phyloP scores from a whole-genome alignment of 2,329 filamentous ascomycete species.

The Nemania sp. region DNA sequence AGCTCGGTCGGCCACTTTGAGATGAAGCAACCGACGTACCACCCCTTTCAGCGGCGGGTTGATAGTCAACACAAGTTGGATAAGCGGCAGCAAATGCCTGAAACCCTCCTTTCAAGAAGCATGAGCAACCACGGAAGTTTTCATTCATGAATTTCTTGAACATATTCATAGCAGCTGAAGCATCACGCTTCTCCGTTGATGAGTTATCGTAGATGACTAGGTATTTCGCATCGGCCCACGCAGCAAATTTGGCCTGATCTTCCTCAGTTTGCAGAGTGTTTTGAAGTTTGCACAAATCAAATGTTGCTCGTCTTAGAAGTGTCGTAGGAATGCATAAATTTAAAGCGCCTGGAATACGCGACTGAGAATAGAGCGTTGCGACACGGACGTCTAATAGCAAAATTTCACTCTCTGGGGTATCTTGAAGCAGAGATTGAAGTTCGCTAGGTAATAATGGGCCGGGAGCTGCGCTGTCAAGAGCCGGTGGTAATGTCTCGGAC shows the following conservation, averaged over 20 bases:
- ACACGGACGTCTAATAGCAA: conserved; percentile 89
- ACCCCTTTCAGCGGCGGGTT: conserved; percentile 62
- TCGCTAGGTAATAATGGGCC: conserved; percentile 65
- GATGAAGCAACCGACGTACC: conserved; percentile 59
- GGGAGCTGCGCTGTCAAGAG: conserved; percentile 60
- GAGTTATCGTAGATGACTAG: conserved; percentile 90
- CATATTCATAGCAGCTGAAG: conserved; percentile 83
- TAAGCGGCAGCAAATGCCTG: conserved; percentile 76
- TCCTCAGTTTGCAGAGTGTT: conserved; percentile 83
- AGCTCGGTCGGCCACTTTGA: conserved; percentile 58
- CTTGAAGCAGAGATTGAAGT: conserved; percentile 68
- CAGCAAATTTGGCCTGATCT: conserved; percentile 78
- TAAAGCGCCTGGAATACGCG: conserved; percentile 82
- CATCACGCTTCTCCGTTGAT: conserved; percentile 83
- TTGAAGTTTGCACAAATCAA: conserved; percentile 87
- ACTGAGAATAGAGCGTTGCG: conserved; percentile 81
- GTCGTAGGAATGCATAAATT: conserved; percentile 97
- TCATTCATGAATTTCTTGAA: conserved; percentile 92
- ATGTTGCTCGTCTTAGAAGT: conserved; percentile 88
- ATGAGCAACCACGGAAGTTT: conserved; percentile 79
- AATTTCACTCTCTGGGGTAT: conserved; percentile 56
- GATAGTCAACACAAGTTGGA: conserved; percentile 71
- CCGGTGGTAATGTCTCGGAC: conserved; percentile 66
- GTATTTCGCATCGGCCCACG: conserved; percentile 78
- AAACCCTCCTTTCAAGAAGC: conserved; percentile 86